Evolutionary conservation across 345 rosid species (phyloP).

Genomic region (Turnera subulata): DNA sequence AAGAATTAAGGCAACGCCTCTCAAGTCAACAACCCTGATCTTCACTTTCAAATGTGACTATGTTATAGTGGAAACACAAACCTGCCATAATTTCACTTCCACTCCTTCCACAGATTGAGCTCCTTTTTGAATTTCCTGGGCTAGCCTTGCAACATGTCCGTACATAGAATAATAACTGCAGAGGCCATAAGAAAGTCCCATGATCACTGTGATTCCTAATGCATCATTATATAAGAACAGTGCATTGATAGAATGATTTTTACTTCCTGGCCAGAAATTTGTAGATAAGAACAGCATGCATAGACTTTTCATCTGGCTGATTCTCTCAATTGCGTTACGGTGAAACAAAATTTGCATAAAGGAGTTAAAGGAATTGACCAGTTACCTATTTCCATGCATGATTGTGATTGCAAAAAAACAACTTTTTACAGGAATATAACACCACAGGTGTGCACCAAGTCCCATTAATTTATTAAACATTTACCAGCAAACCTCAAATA

Average conservation of each 20-base stretch:
- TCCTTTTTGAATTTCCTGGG: conserved; percentile 88
- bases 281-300: too few relatives aligned
- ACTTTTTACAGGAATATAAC: not conserved
- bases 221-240: too few relatives aligned
- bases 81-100: conserved; percentile 97
- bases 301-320: conserved; percentile 4
- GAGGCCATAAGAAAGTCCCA: conserved; percentile 1
- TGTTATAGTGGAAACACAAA: conserved; percentile 12
- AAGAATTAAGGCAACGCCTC: not conserved
- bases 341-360: not conserved
- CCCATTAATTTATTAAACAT: not conserved
- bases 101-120: conserved; percentile 96
- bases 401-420: not conserved
- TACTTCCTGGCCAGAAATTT: too few relatives aligned
- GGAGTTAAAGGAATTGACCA: not conserved
- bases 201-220: not conserved
- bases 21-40: not conserved
- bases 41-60: not conserved
- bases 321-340: not conserved
- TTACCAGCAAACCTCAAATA: too few relatives aligned
- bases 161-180: conserved; percentile 94
- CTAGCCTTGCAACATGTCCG: conserved; percentile 89
- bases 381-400: not conserved
- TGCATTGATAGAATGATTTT: too few relatives aligned
- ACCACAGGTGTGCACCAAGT: not conserved